Conservation (phyloP, 106 monocot species). For the Platanthera zijinensis region DNA sequence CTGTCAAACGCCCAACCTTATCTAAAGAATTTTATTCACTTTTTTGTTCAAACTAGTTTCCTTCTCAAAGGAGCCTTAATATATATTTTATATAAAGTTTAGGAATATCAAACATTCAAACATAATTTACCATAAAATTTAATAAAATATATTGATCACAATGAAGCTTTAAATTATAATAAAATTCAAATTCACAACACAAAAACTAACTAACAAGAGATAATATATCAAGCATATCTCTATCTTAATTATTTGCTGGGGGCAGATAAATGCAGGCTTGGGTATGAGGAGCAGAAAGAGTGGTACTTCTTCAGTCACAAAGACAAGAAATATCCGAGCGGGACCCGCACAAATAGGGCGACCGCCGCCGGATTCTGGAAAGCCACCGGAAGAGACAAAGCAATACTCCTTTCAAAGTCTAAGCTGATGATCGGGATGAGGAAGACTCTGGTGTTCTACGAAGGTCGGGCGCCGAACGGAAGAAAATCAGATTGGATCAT, state of each 20-base stretch:
- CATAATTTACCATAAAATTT: no score
- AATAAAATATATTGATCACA: no score
- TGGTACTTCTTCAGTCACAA: constrained; percentile 97
- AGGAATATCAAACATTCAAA: no score
- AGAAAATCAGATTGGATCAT: constrained; percentile 95
- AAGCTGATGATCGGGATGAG: constrained; percentile 73
- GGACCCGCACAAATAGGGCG: constrained; percentile 77
- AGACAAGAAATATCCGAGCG: constrained; percentile 85
- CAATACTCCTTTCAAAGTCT: constrained; percentile 46
- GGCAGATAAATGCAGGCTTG: constrained; percentile 51
- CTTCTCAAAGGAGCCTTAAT: no score
- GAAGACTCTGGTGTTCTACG: constrained; percentile 92
- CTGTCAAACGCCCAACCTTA: no score
- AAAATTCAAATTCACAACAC: no score
- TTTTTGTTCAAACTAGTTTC: no score
- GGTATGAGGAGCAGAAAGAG: constrained; percentile 73
- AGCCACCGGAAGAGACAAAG: constrained; percentile 80
- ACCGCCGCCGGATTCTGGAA: constrained; percentile 82
- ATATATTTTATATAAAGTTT: no score
- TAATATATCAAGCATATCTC: no score
- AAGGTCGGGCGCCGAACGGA: constrained; percentile 82
- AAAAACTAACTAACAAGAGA: no score
- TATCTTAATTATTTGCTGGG: background rate
- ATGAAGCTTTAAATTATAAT: no score
- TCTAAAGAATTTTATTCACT: no score